Conservation (phyloP, 768 basidiomycete genomes). For the Cystofilobasidium bisporidii region DNA sequence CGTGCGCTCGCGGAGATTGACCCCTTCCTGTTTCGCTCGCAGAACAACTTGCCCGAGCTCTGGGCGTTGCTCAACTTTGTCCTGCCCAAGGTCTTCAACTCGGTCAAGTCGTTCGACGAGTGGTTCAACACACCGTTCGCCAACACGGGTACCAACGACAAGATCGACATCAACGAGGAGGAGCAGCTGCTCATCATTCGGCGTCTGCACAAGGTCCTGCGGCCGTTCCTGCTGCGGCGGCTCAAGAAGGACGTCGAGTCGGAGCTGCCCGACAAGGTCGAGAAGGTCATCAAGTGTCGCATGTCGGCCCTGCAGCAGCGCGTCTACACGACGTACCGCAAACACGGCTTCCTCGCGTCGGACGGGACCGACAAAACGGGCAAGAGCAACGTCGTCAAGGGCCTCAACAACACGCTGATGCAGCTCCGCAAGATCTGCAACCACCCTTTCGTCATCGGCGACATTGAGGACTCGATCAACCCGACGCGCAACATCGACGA, state of each 20-base stretch:
- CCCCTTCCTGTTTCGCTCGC: slow-evolving; percentile 1
- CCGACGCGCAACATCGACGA: slow-evolving; percentile 72
- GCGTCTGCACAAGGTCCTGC: slow-evolving; percentile 87
- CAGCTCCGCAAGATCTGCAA: slow-evolving; percentile 97
- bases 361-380: slow-evolving; percentile 43
- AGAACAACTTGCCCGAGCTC: slow-evolving; percentile 41
- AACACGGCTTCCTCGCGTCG: slow-evolving; percentile 77
- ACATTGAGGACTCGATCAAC: slow-evolving; percentile 88
- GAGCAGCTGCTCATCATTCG: slow-evolving; percentile 94
- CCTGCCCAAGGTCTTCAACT: slow-evolving; percentile 92
- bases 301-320: slow-evolving; percentile 88
- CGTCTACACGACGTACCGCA: slow-evolving; percentile 95
- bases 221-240: slow-evolving; percentile 83
- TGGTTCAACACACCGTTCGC: slow-evolving; percentile 99
- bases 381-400: slow-evolving; percentile 50
- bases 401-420: slow-evolving; percentile 89
- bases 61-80: slow-evolving; percentile 46
- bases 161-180: slow-evolving; percentile 99
- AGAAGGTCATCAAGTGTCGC: slow-evolving; percentile 92
- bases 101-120: slow-evolving; percentile 96
- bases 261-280: slow-evolving; percentile 91
- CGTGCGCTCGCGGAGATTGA: neutral
- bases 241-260: slow-evolving; percentile 95
- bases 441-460: slow-evolving; percentile 92
- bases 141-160: slow-evolving; percentile 86